phyloP scores from a whole-genome alignment of 140 eudicot species.

The Bidens hawaiensis region DNA sequence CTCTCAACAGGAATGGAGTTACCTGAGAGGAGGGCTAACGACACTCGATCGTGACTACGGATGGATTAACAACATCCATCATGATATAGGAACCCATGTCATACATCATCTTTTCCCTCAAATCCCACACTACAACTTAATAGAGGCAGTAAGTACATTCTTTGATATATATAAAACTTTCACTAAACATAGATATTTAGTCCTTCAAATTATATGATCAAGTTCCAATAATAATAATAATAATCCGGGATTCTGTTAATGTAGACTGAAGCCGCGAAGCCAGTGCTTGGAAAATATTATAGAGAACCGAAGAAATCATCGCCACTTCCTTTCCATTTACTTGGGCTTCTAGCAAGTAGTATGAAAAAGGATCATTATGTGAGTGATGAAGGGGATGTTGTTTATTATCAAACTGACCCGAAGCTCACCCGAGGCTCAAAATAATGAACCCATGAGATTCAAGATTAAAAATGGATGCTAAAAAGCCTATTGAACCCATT shows the following conservation, averaged over 20 bases:
- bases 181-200: not conserved
- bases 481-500: not conserved
- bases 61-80: slow-evolving; percentile 97
- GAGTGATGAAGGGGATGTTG: slow-evolving; percentile 86
- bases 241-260: not conserved
- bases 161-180: not conserved
- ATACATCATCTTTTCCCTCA: slow-evolving; percentile 98
- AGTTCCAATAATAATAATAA: not conserved
- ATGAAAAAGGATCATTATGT: slow-evolving; percentile 84
- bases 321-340: slow-evolving; percentile 70
- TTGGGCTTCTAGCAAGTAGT: slow-evolving; percentile 61
- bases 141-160: slow-evolving; percentile 85
- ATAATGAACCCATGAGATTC: slow-evolving; percentile 15
- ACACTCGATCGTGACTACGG: slow-evolving; percentile 96
- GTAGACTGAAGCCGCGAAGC: slow-evolving; percentile 94
- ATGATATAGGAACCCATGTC: slow-evolving; percentile 96
- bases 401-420: slow-evolving; percentile 83
- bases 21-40: slow-evolving; percentile 92
- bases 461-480: not conserved
- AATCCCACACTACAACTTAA: slow-evolving; percentile 90
- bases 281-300: slow-evolving; percentile 85
- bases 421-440: slow-evolving; percentile 34
- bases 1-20: slow-evolving; percentile 80
- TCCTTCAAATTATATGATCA: not conserved
- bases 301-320: slow-evolving; percentile 75